Base-by-base conservation (phyloP, 2,329 filamentous ascomycete genomes). In the Ophiostoma himal-ulmi region DNA sequence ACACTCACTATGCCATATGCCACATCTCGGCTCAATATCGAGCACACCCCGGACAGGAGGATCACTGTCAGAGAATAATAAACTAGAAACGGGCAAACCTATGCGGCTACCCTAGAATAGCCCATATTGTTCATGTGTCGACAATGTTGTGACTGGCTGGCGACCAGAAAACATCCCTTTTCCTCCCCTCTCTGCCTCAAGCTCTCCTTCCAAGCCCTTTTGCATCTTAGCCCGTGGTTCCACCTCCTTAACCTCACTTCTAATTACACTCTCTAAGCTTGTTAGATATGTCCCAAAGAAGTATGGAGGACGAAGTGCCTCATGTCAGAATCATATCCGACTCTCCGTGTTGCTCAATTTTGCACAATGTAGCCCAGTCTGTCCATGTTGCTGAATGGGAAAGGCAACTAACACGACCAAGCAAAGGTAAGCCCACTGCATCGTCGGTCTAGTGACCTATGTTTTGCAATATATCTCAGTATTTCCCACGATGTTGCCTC, bases 401-500 rank as follows among this genome's bases (percentile, higher is more conserved):
- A 57, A 57, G 22, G n/a, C 52, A 10, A 57, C 52, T 26, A 57
- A 57, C 52, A 57, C 52, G n/a, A 8, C 8, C 52, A 26, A 57
- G 52, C n/a, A n/a, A 11, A 57, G 22, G 52, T 10, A 57, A 54
- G 13, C 10, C 52, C 11, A 57, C 52, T 57, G 6, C 52, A 8
- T 11, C 52, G n/a, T 5, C 52, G 26, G 52, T 57, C 52, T 57
- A 57, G 22, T 57, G 52, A n/a, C n/a, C 52, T 14, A 22, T 57
- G 13, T 26, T 57, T 57, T 57, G 22, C 52, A 57, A 57, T 57
- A 57, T 54, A 41, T n/a, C 13, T 44, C 30, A 60, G 26, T 52
- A 70, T 37, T 54, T 37, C 30, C 30, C 60, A 62, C 26, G 36
- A 62, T 68, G 36, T 39, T 37, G 36, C n/a, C 60, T 54, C 69